These are phyloP conservation scores for Thuidium tamariscinum DNA, from an alignment of 225 moss, liverwort and hornwort species.

Conservation along the genomic window DNA sequence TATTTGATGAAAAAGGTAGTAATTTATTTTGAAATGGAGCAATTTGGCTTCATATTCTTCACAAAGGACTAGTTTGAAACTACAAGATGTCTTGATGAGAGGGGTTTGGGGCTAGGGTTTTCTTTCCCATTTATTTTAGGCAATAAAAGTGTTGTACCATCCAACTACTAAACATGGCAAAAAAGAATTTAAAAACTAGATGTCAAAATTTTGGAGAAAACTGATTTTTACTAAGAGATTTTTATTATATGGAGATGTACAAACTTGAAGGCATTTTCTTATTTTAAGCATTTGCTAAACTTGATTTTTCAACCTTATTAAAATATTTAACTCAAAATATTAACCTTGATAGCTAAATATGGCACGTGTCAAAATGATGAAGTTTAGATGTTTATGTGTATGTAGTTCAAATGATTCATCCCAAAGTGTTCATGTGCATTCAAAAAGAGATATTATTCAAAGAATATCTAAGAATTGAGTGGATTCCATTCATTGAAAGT, in stretches of 20 bases:
- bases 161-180: too few species aligned
- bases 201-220: background rate
- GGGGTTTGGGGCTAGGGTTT: background rate
- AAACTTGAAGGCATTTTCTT: background rate
- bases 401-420: too few species aligned
- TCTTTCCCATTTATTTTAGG: background rate
- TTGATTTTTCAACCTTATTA: accelerated
- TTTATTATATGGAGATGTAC: accelerated
- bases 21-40: too few species aligned
- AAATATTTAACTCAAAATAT: accelerated
- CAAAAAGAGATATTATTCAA: too few species aligned
- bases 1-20: background rate
- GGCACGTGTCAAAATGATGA: accelerated
- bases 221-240: background rate
- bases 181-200: background rate
- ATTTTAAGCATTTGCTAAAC: accelerated
- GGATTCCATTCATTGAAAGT: too few species aligned
- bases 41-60: too few species aligned
- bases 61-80: accelerated
- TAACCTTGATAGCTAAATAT: accelerated
- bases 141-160: too few species aligned
- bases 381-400: too few species aligned
- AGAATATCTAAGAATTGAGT: too few species aligned
- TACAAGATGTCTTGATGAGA: background rate
- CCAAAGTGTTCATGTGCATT: too few species aligned